phyloP scores from a whole-genome alignment of 225 moss, liverwort and hornwort genomes.

The Bryoerythrophyllum caledonicum region DNA sequence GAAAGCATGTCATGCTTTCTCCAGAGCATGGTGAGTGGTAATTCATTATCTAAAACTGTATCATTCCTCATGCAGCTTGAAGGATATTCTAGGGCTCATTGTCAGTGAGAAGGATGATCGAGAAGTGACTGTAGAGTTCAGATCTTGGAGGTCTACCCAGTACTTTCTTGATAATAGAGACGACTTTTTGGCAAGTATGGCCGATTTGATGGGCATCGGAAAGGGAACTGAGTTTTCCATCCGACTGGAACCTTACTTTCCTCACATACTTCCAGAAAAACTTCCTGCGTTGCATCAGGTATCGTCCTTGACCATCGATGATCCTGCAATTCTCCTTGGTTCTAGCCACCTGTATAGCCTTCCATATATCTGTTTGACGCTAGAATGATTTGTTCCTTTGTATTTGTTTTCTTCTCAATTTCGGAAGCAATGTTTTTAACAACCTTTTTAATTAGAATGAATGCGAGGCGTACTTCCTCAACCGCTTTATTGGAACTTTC shows the following conservation, averaged over 20 bases:
- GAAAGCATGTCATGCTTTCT: slow-evolving; percentile 9
- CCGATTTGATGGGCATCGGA: slow-evolving; percentile 73
- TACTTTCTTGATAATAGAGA: slow-evolving; percentile 87
- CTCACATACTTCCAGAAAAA: slow-evolving; percentile 83
- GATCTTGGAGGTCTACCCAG: slow-evolving; percentile 91
- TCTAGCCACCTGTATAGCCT: not conserved
- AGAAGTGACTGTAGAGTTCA: slow-evolving; percentile 90
- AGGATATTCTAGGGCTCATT: slow-evolving; percentile 88
- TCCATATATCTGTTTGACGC: not conserved
- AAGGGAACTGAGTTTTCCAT: slow-evolving; percentile 85
- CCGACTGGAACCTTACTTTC: slow-evolving; percentile 79
- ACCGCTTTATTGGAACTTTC: slow-evolving; percentile 91
- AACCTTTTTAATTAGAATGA: slow-evolving; percentile 61
- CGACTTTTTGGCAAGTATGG: slow-evolving; percentile 87
- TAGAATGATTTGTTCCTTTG: not conserved
- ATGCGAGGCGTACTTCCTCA: slow-evolving; percentile 87
- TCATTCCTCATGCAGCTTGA: slow-evolving; percentile 62
- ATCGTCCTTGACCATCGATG: slow-evolving; percentile 19
- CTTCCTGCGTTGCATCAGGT: slow-evolving; percentile 81
- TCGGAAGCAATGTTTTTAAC: slow-evolving; percentile 14
- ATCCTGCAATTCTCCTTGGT: slow-evolving; percentile 17
- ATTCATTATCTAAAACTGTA: slow-evolving; percentile 14
- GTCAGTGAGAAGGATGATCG: slow-evolving; percentile 73
- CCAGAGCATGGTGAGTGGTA: not conserved
- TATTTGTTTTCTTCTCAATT: not conserved